Conservation (phyloP, 495 filamentous ascomycete species). For the Neurospora sp. region DNA sequence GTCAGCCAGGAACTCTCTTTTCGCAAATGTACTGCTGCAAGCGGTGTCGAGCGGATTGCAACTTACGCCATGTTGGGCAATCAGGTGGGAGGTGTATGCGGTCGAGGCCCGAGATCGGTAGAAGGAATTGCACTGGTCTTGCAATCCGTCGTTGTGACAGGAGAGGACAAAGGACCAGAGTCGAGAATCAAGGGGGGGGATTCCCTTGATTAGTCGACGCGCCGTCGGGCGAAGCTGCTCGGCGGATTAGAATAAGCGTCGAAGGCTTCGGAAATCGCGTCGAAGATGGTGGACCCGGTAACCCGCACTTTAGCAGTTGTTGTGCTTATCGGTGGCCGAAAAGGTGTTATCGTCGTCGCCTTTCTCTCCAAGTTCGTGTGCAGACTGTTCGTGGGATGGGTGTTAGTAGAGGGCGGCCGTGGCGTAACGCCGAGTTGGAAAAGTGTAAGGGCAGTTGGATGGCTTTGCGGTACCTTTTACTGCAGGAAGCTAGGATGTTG, state of each 20-base stretch:
- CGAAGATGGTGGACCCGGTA: neutral
- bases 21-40: neutral
- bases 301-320: neutral
- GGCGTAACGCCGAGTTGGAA: conserved; percentile 12
- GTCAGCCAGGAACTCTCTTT: neutral
- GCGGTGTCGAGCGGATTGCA: neutral
- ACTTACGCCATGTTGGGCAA: neutral
- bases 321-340: neutral
- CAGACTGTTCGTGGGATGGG: conserved; percentile 3
- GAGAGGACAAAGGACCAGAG: neutral
- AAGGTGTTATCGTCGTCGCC: neutral
- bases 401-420: conserved; percentile 4
- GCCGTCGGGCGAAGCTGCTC: neutral
- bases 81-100: neutral
- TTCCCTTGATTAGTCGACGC: neutral
- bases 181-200: neutral
- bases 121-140: neutral
- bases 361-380: conserved; percentile 2
- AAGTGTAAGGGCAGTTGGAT: conserved; percentile 2
- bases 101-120: neutral
- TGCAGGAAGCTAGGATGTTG: neutral
- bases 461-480: neutral
- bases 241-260: neutral
- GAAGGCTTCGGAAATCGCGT: neutral
- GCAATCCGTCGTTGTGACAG: neutral